phyloP scores from a whole-genome alignment of 2,329 filamentous ascomycete genomes.

The Fusarium burgessii region DNA sequence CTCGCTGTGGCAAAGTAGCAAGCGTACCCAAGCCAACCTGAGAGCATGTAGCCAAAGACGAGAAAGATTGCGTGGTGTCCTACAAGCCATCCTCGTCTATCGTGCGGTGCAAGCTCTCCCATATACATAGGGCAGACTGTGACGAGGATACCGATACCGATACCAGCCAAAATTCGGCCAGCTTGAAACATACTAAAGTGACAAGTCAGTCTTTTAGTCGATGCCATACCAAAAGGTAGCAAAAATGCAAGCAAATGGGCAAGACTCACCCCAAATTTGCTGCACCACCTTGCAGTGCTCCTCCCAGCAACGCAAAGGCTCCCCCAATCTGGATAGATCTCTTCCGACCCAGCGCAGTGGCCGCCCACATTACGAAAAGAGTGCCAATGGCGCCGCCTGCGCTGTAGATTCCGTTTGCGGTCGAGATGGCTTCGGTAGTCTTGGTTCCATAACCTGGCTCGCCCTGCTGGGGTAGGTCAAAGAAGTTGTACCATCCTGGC shows the following conservation, averaged over 20 bases:
- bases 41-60: constrained; percentile 60
- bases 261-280: constrained; percentile 54
- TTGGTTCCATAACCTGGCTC: constrained; percentile 57
- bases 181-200: constrained; percentile 51
- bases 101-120: constrained; percentile 49
- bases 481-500: constrained; percentile 63
- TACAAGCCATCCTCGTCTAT: constrained; percentile 61
- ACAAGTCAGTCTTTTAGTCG: fast-evolving
- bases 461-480: constrained; percentile 59
- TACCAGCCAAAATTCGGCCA: constrained; percentile 58
- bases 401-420: constrained; percentile 61
- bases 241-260: no score
- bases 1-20: constrained; percentile 42
- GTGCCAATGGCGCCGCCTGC: constrained; percentile 61
- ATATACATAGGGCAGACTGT: constrained; percentile 53
- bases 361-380: constrained; percentile 62
- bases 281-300: constrained; percentile 59
- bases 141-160: constrained; percentile 55
- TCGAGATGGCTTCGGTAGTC: constrained; percentile 61
- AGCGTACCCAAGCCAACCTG: constrained; percentile 53
- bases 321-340: constrained; percentile 60
- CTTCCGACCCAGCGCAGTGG: constrained; percentile 56
- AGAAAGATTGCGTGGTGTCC: constrained; percentile 61
- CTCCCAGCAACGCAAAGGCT: constrained; percentile 58
- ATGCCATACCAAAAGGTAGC: fast-evolving